Percentiles rank a stretch among this genome's conserved stretches.
These are phyloP conservation scores for Luvunga scandens DNA, from an alignment of 345 rosid genomes.

Conservation along the genomic window DNA sequence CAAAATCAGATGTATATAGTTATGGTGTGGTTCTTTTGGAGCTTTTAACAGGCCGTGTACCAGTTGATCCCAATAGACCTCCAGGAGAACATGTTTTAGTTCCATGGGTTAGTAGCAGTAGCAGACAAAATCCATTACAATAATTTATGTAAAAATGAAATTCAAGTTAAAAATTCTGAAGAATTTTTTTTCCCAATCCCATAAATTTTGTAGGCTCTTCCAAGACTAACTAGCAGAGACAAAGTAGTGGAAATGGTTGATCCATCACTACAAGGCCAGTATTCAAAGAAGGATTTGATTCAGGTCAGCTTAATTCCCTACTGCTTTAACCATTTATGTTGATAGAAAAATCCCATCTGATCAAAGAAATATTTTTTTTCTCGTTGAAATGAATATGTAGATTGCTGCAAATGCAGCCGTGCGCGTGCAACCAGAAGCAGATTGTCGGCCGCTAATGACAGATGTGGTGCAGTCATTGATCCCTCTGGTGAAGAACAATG, in stretches of 20 bases:
- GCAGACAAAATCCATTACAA: background rate
- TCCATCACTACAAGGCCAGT: constrained; percentile 62
- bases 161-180: background rate
- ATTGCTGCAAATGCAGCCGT: constrained; percentile 91
- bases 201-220: constrained; percentile 64
- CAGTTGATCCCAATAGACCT: constrained; percentile 64
- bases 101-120: constrained; percentile 73
- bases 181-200: background rate
- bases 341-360: background rate
- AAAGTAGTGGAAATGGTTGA: constrained; percentile 76
- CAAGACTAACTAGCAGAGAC: constrained; percentile 73
- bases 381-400: constrained; percentile 26
- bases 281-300: constrained; percentile 70
- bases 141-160: background rate
- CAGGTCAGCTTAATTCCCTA: constrained; percentile 46
- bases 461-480: constrained; percentile 85
- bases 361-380: too few relatives aligned
- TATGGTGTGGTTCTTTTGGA: constrained; percentile 79
- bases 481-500: constrained; percentile 65
- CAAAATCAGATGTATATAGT: constrained; percentile 90
- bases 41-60: constrained; percentile 81
- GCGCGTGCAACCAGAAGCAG: constrained; percentile 88
- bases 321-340: background rate
- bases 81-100: constrained; percentile 83
- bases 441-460: constrained; percentile 85